A percentile compares a stretch with the other conserved stretches of the same genome.
Evolutionary conservation across 2,329 filamentous ascomycete species (phyloP).

Genomic region (Colletotrichum eremochloae): DNA sequence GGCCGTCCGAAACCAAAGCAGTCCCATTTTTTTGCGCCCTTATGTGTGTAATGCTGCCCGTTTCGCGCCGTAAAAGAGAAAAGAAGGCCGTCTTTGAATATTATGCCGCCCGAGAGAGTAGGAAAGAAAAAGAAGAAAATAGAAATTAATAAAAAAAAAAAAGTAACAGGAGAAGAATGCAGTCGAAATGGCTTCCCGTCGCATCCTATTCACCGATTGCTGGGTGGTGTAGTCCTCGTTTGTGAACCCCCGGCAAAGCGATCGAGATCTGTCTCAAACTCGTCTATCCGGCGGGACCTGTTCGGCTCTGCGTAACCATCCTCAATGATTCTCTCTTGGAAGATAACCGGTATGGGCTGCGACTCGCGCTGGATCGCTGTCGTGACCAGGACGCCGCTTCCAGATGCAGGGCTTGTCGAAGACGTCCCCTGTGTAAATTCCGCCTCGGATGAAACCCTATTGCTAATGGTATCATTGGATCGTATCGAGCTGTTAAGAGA

Average conservation of each 20-base stretch:
- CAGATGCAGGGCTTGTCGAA: neutral
- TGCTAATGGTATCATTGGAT: slow-evolving; percentile 22
- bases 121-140: neutral
- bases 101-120: neutral
- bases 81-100: slow-evolving; percentile 2
- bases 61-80: neutral
- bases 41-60: slow-evolving; percentile 9
- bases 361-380: slow-evolving; percentile 55
- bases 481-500: slow-evolving; percentile 33
- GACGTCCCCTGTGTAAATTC: slow-evolving; percentile 1
- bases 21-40: slow-evolving; percentile 14
- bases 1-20: slow-evolving; percentile 21
- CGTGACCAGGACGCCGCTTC: slow-evolving; percentile 51
- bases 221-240: slow-evolving; percentile 25
- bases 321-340: slow-evolving; percentile 26
- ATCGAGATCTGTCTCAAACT: neutral
- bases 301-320: slow-evolving; percentile 23
- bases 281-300: slow-evolving; percentile 4
- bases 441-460: slow-evolving; percentile 20
- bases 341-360: slow-evolving; percentile 42
- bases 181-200: neutral
- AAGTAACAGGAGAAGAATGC: neutral
- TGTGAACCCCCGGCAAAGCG: neutral
- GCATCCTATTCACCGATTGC: neutral
- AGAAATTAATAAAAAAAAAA: neutral